phyloP scores from a whole-genome alignment of 495 filamentous ascomycete genomes.

The Choiromyces venosus region DNA sequence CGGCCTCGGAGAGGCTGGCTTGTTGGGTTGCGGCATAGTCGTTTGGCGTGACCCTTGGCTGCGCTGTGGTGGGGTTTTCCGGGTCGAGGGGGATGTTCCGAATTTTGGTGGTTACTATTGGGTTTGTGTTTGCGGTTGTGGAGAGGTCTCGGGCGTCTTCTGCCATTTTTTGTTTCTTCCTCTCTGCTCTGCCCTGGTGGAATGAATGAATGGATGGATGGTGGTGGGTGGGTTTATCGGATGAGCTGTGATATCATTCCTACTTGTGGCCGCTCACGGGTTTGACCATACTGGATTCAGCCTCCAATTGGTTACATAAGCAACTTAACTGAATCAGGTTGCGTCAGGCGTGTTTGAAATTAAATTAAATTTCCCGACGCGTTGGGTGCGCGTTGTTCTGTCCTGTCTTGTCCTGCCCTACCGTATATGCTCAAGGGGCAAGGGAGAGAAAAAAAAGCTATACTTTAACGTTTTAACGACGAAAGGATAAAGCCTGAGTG shows the following conservation, averaged over 20 bases:
- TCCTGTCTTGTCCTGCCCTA: neutral
- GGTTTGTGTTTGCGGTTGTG: conserved; percentile 2
- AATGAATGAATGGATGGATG: neutral
- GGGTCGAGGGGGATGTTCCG: conserved; percentile 14
- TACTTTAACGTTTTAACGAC: neutral
- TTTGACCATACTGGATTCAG: neutral
- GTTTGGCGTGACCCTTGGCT: conserved; percentile 20
- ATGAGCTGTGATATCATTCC: neutral
- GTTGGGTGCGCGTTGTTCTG: neutral
- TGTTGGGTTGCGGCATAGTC: conserved; percentile 22
- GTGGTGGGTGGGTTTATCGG: conserved; percentile 3
- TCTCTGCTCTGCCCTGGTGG: too few relatives aligned
- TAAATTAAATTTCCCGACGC: neutral
- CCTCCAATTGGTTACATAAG: neutral
- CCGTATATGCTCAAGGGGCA: neutral
- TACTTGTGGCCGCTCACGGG: neutral
- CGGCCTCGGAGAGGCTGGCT: conserved; percentile 56
- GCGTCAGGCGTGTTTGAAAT: neutral
- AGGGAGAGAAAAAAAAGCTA: neutral
- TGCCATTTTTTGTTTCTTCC: conserved; percentile 21
- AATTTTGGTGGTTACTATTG: neutral
- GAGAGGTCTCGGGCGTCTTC: conserved; percentile 10
- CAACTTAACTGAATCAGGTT: neutral
- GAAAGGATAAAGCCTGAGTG: neutral
- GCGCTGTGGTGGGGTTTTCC: neutral